These are phyloP conservation scores for Nemania serpens DNA, from an alignment of 2,329 filamentous ascomycete species.

Conservation along the genomic window DNA sequence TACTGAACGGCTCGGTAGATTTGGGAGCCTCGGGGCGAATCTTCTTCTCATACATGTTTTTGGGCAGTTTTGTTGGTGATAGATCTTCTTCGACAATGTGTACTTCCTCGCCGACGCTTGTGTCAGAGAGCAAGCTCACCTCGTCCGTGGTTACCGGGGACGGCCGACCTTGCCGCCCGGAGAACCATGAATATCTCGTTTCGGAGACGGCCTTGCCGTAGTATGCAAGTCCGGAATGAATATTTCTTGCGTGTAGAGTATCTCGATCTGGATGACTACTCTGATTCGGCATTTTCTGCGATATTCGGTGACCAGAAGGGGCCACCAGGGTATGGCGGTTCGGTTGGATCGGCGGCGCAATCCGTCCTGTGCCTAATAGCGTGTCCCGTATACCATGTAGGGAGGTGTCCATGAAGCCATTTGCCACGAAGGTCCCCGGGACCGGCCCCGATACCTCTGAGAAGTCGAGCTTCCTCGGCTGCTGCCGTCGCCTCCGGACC, in stretches of 20 bases:
- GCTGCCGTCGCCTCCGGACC: constrained; percentile 33
- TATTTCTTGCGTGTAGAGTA: constrained; percentile 32
- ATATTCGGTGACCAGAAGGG: constrained; percentile 25
- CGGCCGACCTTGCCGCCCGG: constrained; percentile 16
- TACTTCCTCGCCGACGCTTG: constrained; percentile 35
- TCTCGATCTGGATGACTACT: constrained; percentile 20
- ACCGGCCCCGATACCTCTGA: constrained; percentile 39
- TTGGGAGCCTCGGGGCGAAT: constrained; percentile 32
- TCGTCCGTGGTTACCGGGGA: constrained; percentile 30
- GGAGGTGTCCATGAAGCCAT: constrained; percentile 28
- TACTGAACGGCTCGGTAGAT: constrained; percentile 37
- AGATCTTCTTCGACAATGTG: constrained; percentile 31
- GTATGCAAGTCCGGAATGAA: constrained; percentile 26
- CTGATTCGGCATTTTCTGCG: constrained; percentile 22
- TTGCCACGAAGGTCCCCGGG: constrained; percentile 37
- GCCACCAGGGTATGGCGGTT: constrained; percentile 4
- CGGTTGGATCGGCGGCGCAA: constrained; percentile 5
- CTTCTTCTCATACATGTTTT: constrained; percentile 20
- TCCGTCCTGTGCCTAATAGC: constrained; percentile 30
- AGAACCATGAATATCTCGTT: constrained; percentile 29
- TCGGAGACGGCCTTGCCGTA: constrained; percentile 23
- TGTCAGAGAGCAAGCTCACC: constrained; percentile 39
- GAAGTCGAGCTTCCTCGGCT: constrained; percentile 25
- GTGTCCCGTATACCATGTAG: constrained; percentile 29
- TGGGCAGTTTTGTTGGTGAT: constrained; percentile 18